These are phyloP conservation scores for Avena sativa DNA, from an alignment of 176 grass and related monocot genomes.

Conservation along the genomic window DNA sequence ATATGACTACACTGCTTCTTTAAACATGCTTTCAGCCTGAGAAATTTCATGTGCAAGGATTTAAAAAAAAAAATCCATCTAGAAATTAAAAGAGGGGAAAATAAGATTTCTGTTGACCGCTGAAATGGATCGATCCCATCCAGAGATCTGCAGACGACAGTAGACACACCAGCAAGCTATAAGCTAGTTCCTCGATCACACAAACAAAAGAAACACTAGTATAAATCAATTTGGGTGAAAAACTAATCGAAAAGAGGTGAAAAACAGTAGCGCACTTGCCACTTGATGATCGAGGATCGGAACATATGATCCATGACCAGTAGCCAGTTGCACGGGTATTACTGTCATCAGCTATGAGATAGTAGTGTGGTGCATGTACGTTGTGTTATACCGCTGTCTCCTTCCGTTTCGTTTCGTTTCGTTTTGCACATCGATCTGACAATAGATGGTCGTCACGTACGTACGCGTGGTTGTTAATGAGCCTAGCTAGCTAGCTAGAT, in stretches of 20 bases:
- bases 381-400: conserved; percentile 46
- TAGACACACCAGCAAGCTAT: conserved; percentile 17
- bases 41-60: not conserved
- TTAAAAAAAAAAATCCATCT: not conserved
- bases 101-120: conserved; percentile 46
- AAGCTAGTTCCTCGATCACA: conserved; percentile 11
- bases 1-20: not conserved
- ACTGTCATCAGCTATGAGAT: conserved; percentile 30
- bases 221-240: conserved; percentile 38
- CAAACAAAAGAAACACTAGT: conserved; percentile 35
- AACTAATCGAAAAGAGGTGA: conserved; percentile 36
- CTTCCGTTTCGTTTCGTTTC: conserved; percentile 37
- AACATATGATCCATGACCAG: conserved; percentile 37
- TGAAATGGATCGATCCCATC: conserved; percentile 35
- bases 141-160: not conserved
- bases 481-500: conserved; percentile 55
- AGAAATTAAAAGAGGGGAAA: not conserved
- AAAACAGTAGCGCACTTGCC: conserved; percentile 25
- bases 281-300: not conserved
- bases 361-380: conserved; percentile 46
- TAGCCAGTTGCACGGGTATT: conserved; percentile 16
- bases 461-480: not conserved
- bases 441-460: not conserved
- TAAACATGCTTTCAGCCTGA: not conserved
- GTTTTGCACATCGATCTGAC: conserved; percentile 50